Conservation (phyloP, 257 asterid species). For the Linderniella brevidens region DNA sequence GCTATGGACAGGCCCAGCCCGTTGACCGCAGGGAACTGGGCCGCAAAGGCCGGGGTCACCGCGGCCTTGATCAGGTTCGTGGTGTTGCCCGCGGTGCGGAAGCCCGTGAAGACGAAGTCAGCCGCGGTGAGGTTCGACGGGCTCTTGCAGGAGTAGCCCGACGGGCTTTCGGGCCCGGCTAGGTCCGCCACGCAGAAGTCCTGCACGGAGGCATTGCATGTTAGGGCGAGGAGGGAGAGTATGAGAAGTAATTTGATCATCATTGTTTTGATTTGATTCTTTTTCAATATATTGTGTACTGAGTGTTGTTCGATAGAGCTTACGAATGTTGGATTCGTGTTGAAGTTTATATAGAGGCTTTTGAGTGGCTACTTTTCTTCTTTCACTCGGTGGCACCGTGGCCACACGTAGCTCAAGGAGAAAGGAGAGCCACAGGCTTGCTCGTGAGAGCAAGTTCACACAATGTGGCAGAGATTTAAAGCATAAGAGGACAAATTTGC, state of each 20-base stretch:
- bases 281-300: too few species aligned
- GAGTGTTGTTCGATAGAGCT: too few species aligned
- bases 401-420: too few species aligned
- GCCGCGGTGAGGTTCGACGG: constrained; percentile 22
- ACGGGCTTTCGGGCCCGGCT: constrained; percentile 28
- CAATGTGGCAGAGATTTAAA: too few species aligned
- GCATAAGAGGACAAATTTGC: too few species aligned
- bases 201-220: constrained; percentile 28
- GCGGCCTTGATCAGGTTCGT: constrained; percentile 56
- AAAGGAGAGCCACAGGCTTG: too few species aligned
- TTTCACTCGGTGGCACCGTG: too few species aligned
- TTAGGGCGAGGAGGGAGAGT: constrained; percentile 14
- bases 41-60: constrained; percentile 47
- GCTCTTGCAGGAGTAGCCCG: constrained; percentile 62
- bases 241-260: constrained; percentile 6
- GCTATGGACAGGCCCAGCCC: constrained; percentile 65
- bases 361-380: too few species aligned
- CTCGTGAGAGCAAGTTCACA: too few species aligned
- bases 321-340: too few species aligned
- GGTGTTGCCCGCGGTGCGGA: constrained; percentile 38
- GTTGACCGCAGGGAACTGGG: constrained; percentile 53
- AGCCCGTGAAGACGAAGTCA: constrained; percentile 47
- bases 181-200: constrained; percentile 65
- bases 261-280: too few species aligned
- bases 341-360: too few species aligned